phyloP scores from a whole-genome alignment of 176 grass and related monocot genomes.

The Oryza meyeriana region DNA sequence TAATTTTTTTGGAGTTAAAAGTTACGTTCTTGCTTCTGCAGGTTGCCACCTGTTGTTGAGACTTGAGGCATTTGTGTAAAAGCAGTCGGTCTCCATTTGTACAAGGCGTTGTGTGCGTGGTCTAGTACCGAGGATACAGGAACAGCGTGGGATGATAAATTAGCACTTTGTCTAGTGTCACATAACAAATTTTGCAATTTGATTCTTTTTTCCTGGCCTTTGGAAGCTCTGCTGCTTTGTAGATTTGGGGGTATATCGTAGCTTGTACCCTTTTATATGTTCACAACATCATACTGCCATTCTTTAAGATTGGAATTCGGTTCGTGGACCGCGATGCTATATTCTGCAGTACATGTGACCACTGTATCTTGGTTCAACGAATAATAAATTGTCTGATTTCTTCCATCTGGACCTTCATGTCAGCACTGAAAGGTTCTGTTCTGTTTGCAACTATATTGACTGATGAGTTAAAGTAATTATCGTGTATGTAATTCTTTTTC shows the following conservation, averaged over 20 bases:
- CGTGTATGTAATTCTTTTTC: background rate
- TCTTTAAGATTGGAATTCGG: slow-evolving; percentile 22
- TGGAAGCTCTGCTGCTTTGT: slow-evolving; percentile 17
- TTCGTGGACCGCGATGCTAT: background rate
- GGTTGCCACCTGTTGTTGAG: slow-evolving; percentile 24
- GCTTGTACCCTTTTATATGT: slow-evolving; percentile 18
- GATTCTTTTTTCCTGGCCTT: slow-evolving; percentile 4
- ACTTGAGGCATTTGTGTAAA: slow-evolving; percentile 25
- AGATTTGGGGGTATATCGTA: slow-evolving; percentile 23
- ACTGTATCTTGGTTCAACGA: slow-evolving; percentile 4
- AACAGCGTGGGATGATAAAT: background rate
- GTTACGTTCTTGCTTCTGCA: slow-evolving; percentile 15
- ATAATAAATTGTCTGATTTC: background rate
- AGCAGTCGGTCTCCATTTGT: slow-evolving; percentile 17
- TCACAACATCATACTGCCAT: slow-evolving; percentile 13
- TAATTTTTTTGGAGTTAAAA: background rate
- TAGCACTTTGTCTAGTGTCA: slow-evolving; percentile 23
- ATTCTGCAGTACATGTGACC: background rate
- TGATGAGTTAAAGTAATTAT: background rate
- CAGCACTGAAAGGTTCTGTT: background rate
- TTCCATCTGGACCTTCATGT: background rate
- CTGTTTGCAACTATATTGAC: background rate
- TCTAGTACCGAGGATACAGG: slow-evolving; percentile 9
- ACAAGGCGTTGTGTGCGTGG: slow-evolving; percentile 17
- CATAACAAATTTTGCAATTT: slow-evolving; percentile 35